Conservation (phyloP, 495 filamentous ascomycete genomes). For the Annulohypoxylon nitens region DNA sequence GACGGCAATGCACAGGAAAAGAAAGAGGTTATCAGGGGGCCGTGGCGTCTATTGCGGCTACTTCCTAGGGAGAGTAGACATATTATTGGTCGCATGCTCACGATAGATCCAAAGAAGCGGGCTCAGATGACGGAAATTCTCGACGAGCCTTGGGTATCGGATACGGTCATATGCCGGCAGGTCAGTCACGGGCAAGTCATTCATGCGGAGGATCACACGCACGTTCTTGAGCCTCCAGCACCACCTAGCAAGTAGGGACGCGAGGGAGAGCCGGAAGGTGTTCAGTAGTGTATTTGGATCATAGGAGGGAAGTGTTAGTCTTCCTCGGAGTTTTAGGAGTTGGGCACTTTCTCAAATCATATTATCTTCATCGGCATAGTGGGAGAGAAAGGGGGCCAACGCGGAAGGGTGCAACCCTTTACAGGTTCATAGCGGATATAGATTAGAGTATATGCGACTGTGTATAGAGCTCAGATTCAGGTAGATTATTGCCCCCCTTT, state of each 20-base stretch:
- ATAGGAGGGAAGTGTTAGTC: constrained; percentile 23
- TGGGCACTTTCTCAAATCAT: constrained; percentile 10
- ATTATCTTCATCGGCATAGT: constrained; percentile 22
- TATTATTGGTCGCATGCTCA: constrained; percentile 93
- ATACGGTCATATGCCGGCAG: constrained; percentile 71
- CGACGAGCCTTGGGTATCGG: constrained; percentile 88
- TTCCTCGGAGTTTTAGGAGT: constrained; percentile 37
- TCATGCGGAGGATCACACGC: constrained; percentile 64
- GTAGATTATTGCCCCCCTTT: constrained; percentile 31
- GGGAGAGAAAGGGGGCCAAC: constrained; percentile 20
- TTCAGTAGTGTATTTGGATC: constrained; percentile 31
- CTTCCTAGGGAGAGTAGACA: constrained; percentile 90
- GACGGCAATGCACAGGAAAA: constrained; percentile 59
- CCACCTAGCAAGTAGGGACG: constrained; percentile 46
- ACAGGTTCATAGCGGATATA: constrained; percentile 44
- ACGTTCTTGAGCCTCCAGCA: constrained; percentile 66
- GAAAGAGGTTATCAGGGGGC: constrained; percentile 87
- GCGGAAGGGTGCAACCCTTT: constrained; percentile 42
- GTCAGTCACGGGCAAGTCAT: constrained; percentile 58
- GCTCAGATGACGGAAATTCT: constrained; percentile 88
- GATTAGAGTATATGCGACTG: constrained; percentile 41
- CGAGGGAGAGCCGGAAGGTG: not conserved
- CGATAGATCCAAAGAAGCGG: constrained; percentile 84
- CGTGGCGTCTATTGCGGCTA: constrained; percentile 91
- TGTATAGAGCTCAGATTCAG: constrained; percentile 38